Base-by-base conservation (phyloP, 352 stramenopile species). In the Phytophthora sp. region DNA sequence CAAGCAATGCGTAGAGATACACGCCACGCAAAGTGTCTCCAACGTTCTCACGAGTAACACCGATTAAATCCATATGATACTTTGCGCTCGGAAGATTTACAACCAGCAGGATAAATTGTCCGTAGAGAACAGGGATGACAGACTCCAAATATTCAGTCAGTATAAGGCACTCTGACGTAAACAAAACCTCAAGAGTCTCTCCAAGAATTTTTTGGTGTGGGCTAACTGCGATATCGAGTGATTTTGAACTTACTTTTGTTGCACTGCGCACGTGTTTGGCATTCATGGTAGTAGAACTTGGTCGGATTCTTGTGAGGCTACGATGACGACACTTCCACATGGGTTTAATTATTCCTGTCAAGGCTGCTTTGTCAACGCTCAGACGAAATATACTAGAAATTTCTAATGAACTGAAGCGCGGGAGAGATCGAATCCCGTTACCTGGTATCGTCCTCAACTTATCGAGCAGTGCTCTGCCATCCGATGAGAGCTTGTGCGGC, bases 81-180 rank as follows among this genome's bases (percentile, higher is more conserved):
- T 35, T 24, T 20, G 45, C 54, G 24, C 71, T 79, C 0, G 72
- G 69, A 15, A 79, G 49, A 9, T 64, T 30, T 1, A 70, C 37
- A 45, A 80, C 56, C 34, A 66, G n/a, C 2, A 66, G 5, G 18
- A 66, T 56, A 5, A 52, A 72, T 11, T 24, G 61, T 2, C 30
- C 57, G 32, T 77, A 81, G 11, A 81, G 31, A 13, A 77, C 7
- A 4, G 75, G 69, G 23, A 84, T 68, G 53, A 84, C 60, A 0
- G 62, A 74, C 27, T 84, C 71, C 31, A 72, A 37, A 28, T 79
- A 84, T 50, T 84, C 75, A 5, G 70, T 62, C 11, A 84, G 51
- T 3, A 72, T 24, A 13, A 72, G 46, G 38, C 69, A 81, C 37
- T 84, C 72, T 15, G 59, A 68, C 2, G 56, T 59, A 46, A 74